A percentile compares a stretch with the other conserved stretches of the same genome.
These are phyloP conservation scores for Globisporangium cederbergense DNA, from an alignment of 352 stramenopile genomes.

Conservation along the genomic window DNA sequence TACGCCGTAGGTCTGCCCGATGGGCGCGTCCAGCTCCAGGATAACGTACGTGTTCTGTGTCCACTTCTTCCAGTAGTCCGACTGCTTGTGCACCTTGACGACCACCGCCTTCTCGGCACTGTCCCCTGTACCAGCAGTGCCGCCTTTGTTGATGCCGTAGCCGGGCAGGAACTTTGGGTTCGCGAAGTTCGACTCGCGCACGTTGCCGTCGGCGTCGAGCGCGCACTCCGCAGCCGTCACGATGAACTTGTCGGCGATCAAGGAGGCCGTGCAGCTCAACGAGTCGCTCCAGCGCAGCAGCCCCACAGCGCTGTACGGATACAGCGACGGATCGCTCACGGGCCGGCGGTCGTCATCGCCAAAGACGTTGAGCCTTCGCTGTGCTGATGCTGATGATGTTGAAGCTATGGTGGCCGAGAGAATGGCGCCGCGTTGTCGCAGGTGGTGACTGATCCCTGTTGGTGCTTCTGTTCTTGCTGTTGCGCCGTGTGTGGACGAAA, in stretches of 20 bases:
- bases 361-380: conserved; percentile 42
- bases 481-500: background rate
- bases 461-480: background rate
- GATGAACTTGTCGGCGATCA: conserved; percentile 45
- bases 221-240: conserved; percentile 62
- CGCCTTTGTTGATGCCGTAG: conserved; percentile 7
- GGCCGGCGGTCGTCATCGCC: conserved; percentile 33
- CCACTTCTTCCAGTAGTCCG: conserved; percentile 63
- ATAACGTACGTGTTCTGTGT: conserved; percentile 59
- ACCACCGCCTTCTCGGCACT: conserved; percentile 21
- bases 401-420: background rate
- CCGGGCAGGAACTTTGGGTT: conserved; percentile 31
- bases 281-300: conserved; percentile 48
- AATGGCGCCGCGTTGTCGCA: background rate
- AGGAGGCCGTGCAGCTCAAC: conserved; percentile 43
- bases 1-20: conserved; percentile 31
- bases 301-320: conserved; percentile 54
- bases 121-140: background rate
- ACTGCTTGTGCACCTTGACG: conserved; percentile 53
- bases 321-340: conserved; percentile 31
- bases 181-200: conserved; percentile 19
- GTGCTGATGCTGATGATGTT: background rate
- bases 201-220: conserved; percentile 28
- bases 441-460: background rate
- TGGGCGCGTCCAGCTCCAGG: conserved; percentile 44